Base-by-base conservation (phyloP, 2,329 filamentous ascomycete genomes). In the Penicillium sp. region DNA sequence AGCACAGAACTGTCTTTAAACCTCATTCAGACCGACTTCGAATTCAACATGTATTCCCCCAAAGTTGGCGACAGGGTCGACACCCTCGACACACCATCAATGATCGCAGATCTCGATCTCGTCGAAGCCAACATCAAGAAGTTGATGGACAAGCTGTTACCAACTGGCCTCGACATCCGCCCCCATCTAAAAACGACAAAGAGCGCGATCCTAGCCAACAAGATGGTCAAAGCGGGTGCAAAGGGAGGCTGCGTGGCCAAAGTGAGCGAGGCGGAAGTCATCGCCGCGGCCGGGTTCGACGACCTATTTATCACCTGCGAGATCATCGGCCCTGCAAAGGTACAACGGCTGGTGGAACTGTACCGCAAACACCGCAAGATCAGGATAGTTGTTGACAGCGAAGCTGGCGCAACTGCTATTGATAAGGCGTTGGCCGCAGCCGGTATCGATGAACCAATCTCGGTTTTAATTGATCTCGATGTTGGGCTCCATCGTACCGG, bases 101-200 rank as follows among this genome's bases (percentile, higher is more conserved):
- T 83, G 80, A 75, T 83, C 43, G 81, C 82, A 44, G 77, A 83
- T 50, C 74, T 83, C 10, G 75, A 79, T 54, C 66, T 80, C 4
- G 81, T 82, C 78, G 79, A 83, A 56, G 60, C 69, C 60, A 83
- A 83, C 66, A 78, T 83, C 59, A 58, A 70, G 11, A 79, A 77
- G 34, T 72, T 82, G 11, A 76, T 82, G 66, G 62, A 65, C 13
- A 70, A 68, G 8, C 76, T 83, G 0, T 69, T 79, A 0, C 78
- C 80, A 7, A 78, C 77, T 0, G 78, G 78, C 0, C 61, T 77
- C 22, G 66, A 70, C 52, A 78, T 82, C 58, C 76, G 80, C 2
- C 80, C 80, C 0, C 80, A 82, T 53, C 73, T 80, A n/a, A 82
- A 82, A 61, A 82, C 80, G 5, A 81, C 78, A 49, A 82, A 82